These are phyloP conservation scores for Aspergillus jensenii DNA, from an alignment of 2,329 filamentous ascomycete genomes.

Conservation along the genomic window DNA sequence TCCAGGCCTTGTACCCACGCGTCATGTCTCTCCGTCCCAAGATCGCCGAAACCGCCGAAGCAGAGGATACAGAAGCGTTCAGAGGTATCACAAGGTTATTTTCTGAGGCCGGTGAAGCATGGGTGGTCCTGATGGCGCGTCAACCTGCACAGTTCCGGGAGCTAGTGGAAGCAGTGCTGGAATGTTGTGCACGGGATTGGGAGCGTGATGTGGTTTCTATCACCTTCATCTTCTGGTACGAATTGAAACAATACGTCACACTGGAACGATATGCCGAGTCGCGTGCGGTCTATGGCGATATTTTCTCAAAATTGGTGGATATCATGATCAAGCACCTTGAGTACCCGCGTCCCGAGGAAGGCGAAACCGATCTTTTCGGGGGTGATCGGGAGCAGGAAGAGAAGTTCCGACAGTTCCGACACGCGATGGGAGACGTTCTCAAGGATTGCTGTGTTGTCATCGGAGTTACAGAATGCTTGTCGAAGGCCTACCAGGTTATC, in stretches of 20 bases:
- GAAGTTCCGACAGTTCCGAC: slow-evolving; percentile 93
- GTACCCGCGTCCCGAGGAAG: slow-evolving; percentile 75
- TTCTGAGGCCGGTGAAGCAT: slow-evolving; percentile 88
- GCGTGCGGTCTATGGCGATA: slow-evolving; percentile 70
- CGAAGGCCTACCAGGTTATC: slow-evolving; percentile 83
- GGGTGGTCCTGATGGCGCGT: slow-evolving; percentile 88
- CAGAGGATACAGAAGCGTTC: slow-evolving; percentile 82
- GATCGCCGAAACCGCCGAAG: slow-evolving; percentile 70
- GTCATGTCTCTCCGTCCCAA: slow-evolving; percentile 74
- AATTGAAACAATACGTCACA: slow-evolving; percentile 93
- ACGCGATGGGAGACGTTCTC: slow-evolving; percentile 95
- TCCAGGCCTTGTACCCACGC: slow-evolving; percentile 78
- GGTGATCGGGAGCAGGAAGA: slow-evolving; percentile 95
- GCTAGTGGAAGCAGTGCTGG: slow-evolving; percentile 86
- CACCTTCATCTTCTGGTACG: slow-evolving; percentile 98
- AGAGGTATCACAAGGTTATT: slow-evolving; percentile 89
- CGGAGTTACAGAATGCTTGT: slow-evolving; percentile 85
- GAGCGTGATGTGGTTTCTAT: slow-evolving; percentile 89
- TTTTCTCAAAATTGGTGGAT: slow-evolving; percentile 88
- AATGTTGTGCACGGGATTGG: slow-evolving; percentile 82
- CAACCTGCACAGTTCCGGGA: slow-evolving; percentile 77
- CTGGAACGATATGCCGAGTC: slow-evolving; percentile 86
- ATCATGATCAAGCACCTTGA: slow-evolving; percentile 88
- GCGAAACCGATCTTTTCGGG: slow-evolving; percentile 84
- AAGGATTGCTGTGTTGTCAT: slow-evolving; percentile 98